Evolutionary conservation across 345 rosid genomes (phyloP).

Genomic region (Orychophragmus violaceus): DNA sequence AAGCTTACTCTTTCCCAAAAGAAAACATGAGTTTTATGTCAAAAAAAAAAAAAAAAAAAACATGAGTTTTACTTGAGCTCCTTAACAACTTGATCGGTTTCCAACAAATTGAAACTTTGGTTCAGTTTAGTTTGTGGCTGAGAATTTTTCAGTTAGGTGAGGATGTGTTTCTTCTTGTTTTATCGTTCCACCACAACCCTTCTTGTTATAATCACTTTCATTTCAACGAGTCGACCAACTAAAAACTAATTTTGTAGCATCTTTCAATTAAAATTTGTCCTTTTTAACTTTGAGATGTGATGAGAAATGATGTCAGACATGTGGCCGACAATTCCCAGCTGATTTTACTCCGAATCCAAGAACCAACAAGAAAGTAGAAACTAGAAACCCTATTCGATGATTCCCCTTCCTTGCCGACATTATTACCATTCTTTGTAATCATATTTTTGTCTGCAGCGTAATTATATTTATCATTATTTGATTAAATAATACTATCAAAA

Average conservation of each 20-base stretch:
- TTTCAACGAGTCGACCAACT: neutral
- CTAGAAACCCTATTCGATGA: slow-evolving; percentile 13
- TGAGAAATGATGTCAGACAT: slow-evolving; percentile 14
- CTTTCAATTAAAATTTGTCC: neutral
- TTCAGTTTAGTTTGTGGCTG: neutral
- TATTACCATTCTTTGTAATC: neutral
- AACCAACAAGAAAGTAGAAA: slow-evolving; percentile 1
- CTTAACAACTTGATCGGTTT: neutral
- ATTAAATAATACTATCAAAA: no score
- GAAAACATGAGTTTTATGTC: no score
- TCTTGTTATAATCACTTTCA: neutral
- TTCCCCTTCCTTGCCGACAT: slow-evolving; percentile 7
- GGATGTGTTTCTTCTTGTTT: neutral
- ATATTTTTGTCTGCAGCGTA: neutral
- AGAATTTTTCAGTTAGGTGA: neutral
- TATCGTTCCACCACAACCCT: neutral
- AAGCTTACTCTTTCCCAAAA: neutral
- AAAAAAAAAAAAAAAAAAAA: no score
- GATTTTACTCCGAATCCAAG: slow-evolving; percentile 13
- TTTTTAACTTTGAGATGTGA: slow-evolving; percentile 15
- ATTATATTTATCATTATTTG: neutral
- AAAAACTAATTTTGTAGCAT: neutral
- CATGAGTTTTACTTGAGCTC: no score
- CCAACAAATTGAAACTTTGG: neutral
- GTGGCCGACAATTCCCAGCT: slow-evolving; percentile 30